Evolutionary conservation across 2,329 filamentous ascomycete species (phyloP).

Genomic region (Trichophyton benhamiae): DNA sequence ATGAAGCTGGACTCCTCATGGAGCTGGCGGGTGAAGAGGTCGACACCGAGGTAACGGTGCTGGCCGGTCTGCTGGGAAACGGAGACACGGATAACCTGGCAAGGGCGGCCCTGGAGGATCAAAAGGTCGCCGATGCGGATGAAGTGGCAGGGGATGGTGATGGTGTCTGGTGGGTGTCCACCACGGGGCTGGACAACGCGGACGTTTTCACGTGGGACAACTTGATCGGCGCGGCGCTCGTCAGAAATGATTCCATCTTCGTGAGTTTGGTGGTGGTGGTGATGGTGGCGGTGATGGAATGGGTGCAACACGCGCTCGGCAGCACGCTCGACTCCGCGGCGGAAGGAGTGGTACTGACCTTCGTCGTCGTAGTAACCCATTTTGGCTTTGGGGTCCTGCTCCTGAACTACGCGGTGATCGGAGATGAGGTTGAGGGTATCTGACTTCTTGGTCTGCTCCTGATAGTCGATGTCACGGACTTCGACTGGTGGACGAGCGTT

Average conservation of each 20-base stretch:
- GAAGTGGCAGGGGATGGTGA: conserved; percentile 98
- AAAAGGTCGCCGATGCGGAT: conserved; percentile 97
- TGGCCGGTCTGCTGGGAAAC: conserved; percentile 95
- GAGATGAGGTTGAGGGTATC: conserved; percentile 20
- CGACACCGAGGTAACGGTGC: conserved; percentile 98
- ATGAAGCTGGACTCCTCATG: conserved; percentile 98
- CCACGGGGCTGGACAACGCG: conserved; percentile 42
- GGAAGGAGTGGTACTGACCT: conserved; percentile 62
- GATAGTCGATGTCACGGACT: conserved; percentile 17
- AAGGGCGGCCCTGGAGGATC: conserved; percentile 96
- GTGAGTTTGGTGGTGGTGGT: conserved; percentile 3
- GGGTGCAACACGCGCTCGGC: conserved; percentile 55
- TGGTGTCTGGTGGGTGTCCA: conserved; percentile 57
- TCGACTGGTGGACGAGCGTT: conserved; percentile 8
- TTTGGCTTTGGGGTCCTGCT: conserved; percentile 43
- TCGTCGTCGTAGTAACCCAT: conserved; percentile 76
- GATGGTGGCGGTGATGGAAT: conserved; percentile 40
- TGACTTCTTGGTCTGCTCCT: conserved; percentile 28
- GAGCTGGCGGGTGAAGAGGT: conserved; percentile 99
- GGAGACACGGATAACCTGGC: conserved; percentile 99
- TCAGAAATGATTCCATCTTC: conserved; percentile 30
- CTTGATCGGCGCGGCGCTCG: conserved; percentile 34
- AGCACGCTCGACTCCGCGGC: conserved; percentile 55
- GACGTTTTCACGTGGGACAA: conserved; percentile 33
- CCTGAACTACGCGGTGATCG: conserved; percentile 31